Base-by-base conservation (phyloP, 2,329 filamentous ascomycete genomes). In the Acarospora socialis region DNA sequence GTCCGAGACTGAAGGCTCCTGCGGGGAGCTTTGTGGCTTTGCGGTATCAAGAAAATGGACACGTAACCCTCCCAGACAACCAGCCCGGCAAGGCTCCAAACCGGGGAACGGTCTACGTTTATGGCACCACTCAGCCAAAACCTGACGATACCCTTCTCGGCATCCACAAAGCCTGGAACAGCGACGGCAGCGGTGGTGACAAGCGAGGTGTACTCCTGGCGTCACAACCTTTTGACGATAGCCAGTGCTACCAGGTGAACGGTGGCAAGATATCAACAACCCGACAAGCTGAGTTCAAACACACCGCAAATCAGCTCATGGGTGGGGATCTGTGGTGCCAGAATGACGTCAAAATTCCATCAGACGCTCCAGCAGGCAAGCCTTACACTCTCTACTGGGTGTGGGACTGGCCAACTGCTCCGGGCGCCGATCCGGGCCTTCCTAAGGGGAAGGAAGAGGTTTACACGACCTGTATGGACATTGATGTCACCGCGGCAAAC, bases 361-460 rank as follows among this genome's bases (percentile, higher is more conserved):
- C 61, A 4, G 68, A 79, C 44, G 60, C 73, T 28, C 54, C 66
- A n/a, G 53, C 63, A 7, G 73, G 73, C 26, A 68, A 74, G 18
- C 66, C 67, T 17, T 81, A 86, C 52, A 87, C 83, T 3, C 58
- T 93, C 31, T 92, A 93, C 63, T 95, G 87, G 87, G 77, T 94
- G 27, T 95, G 90, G 90, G 79, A 92, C 54, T 98, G 84, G 82
- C 77, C 78, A 3, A 76, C 71, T 9, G 61, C 42, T n/a, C 47
- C 56, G 7, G 45, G 47, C 21, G 49, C 39, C 12, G 49, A 57
- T 37, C 44, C 52, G 10, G 46, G 39, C 6, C 42, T 56, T 14
- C 53, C 55, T n/a, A 41, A 56, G 5, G 59, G 59, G 23, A 61
- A 62, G 42, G 41, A 50, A 27, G 60, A 65, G 42, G 49, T 61